These are phyloP conservation scores for Aspergillus candidus DNA, from an alignment of 2,329 filamentous ascomycete genomes.

Conservation along the genomic window DNA sequence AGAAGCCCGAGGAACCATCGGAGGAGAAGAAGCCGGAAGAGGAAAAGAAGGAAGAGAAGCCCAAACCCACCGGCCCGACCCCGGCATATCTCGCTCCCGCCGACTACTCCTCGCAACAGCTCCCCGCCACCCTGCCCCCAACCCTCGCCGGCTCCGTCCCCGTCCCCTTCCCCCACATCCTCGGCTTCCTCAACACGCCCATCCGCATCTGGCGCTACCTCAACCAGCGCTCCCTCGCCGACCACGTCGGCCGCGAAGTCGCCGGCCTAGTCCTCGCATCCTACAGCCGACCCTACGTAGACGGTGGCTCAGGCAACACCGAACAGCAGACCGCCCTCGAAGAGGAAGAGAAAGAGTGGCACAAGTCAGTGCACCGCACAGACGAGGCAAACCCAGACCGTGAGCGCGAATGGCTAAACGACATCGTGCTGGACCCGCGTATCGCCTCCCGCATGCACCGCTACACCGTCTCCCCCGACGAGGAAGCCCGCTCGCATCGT, in stretches of 20 bases:
- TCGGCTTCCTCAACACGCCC: slow-evolving; percentile 87
- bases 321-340: slow-evolving; percentile 62
- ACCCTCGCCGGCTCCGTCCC: slow-evolving; percentile 67
- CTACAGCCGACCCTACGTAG: slow-evolving; percentile 36
- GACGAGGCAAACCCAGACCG: slow-evolving; percentile 45
- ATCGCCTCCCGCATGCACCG: slow-evolving; percentile 73
- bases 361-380: slow-evolving; percentile 65
- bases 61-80: slow-evolving; percentile 53
- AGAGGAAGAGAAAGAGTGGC: slow-evolving; percentile 74
- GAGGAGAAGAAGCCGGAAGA: slow-evolving; percentile 49
- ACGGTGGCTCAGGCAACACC: slow-evolving; percentile 32
- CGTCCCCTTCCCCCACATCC: slow-evolving; percentile 77
- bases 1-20: slow-evolving; percentile 28
- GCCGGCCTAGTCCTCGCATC: slow-evolving; percentile 69
- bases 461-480: slow-evolving; percentile 63
- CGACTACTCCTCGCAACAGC: slow-evolving; percentile 61
- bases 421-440: slow-evolving; percentile 68
- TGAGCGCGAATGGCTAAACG: slow-evolving; percentile 70
- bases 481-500: slow-evolving; percentile 60
- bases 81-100: slow-evolving; percentile 66
- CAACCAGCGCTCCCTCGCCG: slow-evolving; percentile 73
- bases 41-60: slow-evolving; percentile 41
- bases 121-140: slow-evolving; percentile 61
- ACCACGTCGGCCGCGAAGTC: slow-evolving; percentile 79
- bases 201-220: slow-evolving; percentile 82